Evolutionary conservation across 108 stramenopile genomes (phyloP).

Genomic region (Cyclotella baltica): DNA sequence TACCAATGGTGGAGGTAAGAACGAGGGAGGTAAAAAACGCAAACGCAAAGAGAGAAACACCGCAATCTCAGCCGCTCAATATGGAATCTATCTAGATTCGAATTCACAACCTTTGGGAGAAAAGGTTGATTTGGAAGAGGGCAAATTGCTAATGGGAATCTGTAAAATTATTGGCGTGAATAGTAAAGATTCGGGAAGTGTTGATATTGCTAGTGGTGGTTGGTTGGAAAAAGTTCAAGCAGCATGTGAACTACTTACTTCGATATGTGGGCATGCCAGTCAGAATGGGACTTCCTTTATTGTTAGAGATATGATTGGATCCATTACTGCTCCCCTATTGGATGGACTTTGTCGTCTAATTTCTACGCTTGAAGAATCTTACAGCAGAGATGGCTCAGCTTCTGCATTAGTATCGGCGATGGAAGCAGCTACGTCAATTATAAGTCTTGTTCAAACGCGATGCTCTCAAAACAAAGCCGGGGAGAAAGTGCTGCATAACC

Average conservation of each 20-base stretch:
- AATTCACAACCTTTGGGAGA: conserved; percentile 13
- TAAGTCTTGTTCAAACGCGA: background rate
- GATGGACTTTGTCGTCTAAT: background rate
- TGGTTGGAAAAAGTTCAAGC: background rate
- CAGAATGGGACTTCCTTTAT: background rate
- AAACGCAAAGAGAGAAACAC: conserved; percentile 30
- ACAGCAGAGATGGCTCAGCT: background rate
- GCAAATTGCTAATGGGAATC: background rate
- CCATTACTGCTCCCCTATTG: background rate
- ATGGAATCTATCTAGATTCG: conserved; percentile 6
- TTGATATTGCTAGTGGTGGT: background rate
- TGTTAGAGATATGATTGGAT: conserved; percentile 12
- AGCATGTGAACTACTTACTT: conserved; percentile 4
- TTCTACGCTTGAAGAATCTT: background rate
- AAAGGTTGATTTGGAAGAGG: conserved; percentile 8
- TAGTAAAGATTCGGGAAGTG: background rate
- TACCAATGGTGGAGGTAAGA: background rate
- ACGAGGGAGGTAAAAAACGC: conserved; percentile 21
- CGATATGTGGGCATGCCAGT: conserved; percentile 4
- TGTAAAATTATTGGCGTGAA: background rate
- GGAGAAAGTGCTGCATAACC: background rate
- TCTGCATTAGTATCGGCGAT: background rate
- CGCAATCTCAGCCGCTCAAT: background rate
- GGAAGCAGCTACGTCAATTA: background rate
- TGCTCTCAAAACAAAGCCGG: background rate